These are phyloP conservation scores for Backusella psychrophila DNA, from an alignment of 192 early-diverging fungal genomes.

Conservation along the genomic window DNA sequence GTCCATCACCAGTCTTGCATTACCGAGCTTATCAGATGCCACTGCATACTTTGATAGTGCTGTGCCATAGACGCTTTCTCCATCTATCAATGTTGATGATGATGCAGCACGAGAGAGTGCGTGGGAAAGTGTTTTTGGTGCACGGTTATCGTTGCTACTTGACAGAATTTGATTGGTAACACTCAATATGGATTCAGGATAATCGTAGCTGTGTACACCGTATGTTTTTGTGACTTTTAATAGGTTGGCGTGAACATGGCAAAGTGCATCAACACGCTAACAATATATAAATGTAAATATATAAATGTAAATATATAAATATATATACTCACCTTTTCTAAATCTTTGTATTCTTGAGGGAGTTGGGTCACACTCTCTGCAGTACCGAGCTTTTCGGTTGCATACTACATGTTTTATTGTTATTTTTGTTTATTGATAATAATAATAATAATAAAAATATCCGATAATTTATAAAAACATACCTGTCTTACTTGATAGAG, in stretches of 20 bases:
- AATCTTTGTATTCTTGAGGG: constrained; percentile 82
- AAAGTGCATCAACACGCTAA: constrained; percentile 74
- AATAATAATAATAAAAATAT: not conserved
- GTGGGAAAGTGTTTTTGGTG: constrained; percentile 3
- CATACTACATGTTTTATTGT: constrained; percentile 40
- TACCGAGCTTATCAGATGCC: constrained; percentile 81
- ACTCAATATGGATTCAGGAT: constrained; percentile 62
- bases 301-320: not conserved
- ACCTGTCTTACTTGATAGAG: constrained; percentile 44
- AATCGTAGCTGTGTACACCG: constrained; percentile 66
- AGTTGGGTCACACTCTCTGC: constrained; percentile 83
- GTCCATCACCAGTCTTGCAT: constrained; percentile 70
- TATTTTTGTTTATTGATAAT: constrained; percentile 45
- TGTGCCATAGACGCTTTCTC: constrained; percentile 69
- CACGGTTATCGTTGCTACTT: constrained; percentile 24
- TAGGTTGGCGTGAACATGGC: constrained; percentile 61
- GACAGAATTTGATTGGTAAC: constrained; percentile 57
- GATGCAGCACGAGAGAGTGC: not conserved
- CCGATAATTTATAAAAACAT: not conserved
- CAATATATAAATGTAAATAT: not conserved
- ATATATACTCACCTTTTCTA: constrained; percentile 66
- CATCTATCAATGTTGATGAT: constrained; percentile 2
- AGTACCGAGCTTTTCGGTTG: constrained; percentile 69
- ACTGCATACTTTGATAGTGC: constrained; percentile 82
- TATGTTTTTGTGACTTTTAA: constrained; percentile 69